A percentile compares a stretch with the other conserved stretches of the same genome.
Conservation (phyloP, 2,329 filamentous ascomycete genomes). For the Achaetomium macrosporum region DNA sequence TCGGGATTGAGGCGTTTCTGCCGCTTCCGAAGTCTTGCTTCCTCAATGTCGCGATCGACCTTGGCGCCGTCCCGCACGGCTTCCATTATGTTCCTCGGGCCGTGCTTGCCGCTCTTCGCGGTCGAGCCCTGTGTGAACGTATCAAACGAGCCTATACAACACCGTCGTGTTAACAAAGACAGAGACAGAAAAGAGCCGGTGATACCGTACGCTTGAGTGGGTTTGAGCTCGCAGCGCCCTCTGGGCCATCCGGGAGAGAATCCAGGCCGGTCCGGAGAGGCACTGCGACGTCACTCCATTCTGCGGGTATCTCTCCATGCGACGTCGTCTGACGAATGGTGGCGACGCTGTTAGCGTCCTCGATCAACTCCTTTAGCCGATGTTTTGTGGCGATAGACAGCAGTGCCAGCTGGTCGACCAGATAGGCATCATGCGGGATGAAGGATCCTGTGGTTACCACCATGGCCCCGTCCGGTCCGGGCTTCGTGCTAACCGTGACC, state of each 20-base stretch:
- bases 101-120: slow-evolving; percentile 12
- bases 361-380: slow-evolving; percentile 66
- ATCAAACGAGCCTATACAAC: slow-evolving; percentile 34
- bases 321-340: slow-evolving; percentile 69
- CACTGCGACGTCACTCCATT: slow-evolving; percentile 67
- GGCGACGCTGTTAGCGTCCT: slow-evolving; percentile 68
- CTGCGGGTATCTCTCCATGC: slow-evolving; percentile 70
- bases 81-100: slow-evolving; percentile 44
- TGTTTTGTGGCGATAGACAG: slow-evolving; percentile 80
- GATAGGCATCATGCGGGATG: slow-evolving; percentile 66
- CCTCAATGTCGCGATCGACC: slow-evolving; percentile 66
- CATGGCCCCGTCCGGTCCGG: slow-evolving; percentile 55
- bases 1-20: slow-evolving; percentile 56
- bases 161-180: slow-evolving; percentile 9
- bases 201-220: slow-evolving; percentile 54
- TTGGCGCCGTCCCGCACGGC: slow-evolving; percentile 57
- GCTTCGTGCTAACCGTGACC: slow-evolving; percentile 49
- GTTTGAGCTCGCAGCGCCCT: slow-evolving; percentile 48
- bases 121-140: slow-evolving; percentile 36
- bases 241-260: slow-evolving; percentile 29
- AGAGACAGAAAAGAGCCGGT: slow-evolving; percentile 1
- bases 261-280: slow-evolving; percentile 41
- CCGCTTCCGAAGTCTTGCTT: slow-evolving; percentile 62
- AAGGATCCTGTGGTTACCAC: slow-evolving; percentile 61
- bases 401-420: slow-evolving; percentile 78